These are phyloP conservation scores for Talaromyces sp. DNA, from an alignment of 2,329 filamentous ascomycete genomes.

Conservation along the genomic window DNA sequence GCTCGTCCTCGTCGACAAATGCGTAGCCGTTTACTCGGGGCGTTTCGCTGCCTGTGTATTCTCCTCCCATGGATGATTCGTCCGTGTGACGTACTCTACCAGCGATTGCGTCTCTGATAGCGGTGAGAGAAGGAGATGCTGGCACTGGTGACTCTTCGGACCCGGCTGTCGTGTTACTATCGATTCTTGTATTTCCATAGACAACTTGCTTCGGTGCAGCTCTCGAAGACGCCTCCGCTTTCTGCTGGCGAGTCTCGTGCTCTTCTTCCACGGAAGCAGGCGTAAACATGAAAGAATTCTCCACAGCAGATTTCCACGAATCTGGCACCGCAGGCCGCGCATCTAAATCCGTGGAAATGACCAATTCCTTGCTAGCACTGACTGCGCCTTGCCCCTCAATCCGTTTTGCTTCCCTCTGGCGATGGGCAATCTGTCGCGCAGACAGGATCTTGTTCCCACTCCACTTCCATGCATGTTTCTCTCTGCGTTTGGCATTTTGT, in stretches of 20 bases:
- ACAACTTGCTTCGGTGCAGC: constrained; percentile 73
- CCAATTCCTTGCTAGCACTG: constrained; percentile 47
- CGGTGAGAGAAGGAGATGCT: constrained; percentile 76
- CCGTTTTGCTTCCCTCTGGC: constrained; percentile 61
- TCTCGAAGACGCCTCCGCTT: constrained; percentile 64
- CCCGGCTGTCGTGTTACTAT: constrained; percentile 39
- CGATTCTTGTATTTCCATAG: constrained; percentile 77
- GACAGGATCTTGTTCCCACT: constrained; percentile 74
- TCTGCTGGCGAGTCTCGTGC: constrained; percentile 60
- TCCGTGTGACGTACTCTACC: constrained; percentile 63
- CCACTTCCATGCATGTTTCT: constrained; percentile 89
- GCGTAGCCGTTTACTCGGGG: constrained; percentile 90
- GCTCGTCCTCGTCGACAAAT: constrained; percentile 76
- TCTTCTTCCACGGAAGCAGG: constrained; percentile 51
- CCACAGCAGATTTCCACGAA: constrained; percentile 68
- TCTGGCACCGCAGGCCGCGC: constrained; percentile 74
- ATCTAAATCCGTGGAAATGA: constrained; percentile 60
- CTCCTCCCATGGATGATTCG: constrained; percentile 50
- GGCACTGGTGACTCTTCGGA: constrained; percentile 51
- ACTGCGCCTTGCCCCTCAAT: constrained; percentile 60
- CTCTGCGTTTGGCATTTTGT: constrained; percentile 77
- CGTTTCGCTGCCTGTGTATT: constrained; percentile 66
- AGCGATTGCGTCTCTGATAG: constrained; percentile 77
- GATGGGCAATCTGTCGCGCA: constrained; percentile 58
- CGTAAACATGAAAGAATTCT: constrained; percentile 83